Evolutionary conservation across 139 green algal species (phyloP), one percentile per base, ranked within the genome.

Genomic region (Chlorokybus atmophyticus): DNA sequence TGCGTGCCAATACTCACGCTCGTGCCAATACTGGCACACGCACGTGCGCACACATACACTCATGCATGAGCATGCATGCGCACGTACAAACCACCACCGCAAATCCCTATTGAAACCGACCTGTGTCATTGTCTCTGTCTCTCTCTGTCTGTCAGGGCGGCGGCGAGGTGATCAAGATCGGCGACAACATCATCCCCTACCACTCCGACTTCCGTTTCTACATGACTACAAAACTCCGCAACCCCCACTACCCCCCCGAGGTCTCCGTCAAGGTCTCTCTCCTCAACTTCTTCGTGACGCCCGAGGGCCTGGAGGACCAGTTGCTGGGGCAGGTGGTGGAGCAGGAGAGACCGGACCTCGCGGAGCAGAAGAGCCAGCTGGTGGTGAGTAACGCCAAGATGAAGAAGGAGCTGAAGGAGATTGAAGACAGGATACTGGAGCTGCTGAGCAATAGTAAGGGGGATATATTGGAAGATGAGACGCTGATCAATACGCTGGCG

Each of bases 141-240:
- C n/a, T n/a, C n/a, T n/a, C n/a, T n/a, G n/a, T n/a, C n/a, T n/a
- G n/a, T n/a, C n/a, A n/a, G 32, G 82, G 80, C 52, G 58, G 82
- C 48, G 77, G 56, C 48, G 76, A 86, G 49, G 75, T 85, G 31
- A 85, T 90, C 71, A 86, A 86, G 71, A 82, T 90, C 35, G 82
- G 82, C 32, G 82, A 90, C 61, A 83, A 81, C 62, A 77, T 87
- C 70, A 83, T 90, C 47, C 82, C 82, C 6, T 90, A 90, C 70
- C 79, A 86, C 65, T 66, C 79, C 4, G 80, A 90, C 67, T 90
- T 90, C 79, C 66, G 66, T 38, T 85, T 87, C 61, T 85, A 82
- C 70, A 84, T 87, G 66, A 87, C 81, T 41, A 87, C 79, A 48
- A 84, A 84, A 57, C 62, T 83, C 32, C 73, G 75, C 51, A 85